Conservation (phyloP, 805 yeast species). For the Starmerella scarabaei region DNA sequence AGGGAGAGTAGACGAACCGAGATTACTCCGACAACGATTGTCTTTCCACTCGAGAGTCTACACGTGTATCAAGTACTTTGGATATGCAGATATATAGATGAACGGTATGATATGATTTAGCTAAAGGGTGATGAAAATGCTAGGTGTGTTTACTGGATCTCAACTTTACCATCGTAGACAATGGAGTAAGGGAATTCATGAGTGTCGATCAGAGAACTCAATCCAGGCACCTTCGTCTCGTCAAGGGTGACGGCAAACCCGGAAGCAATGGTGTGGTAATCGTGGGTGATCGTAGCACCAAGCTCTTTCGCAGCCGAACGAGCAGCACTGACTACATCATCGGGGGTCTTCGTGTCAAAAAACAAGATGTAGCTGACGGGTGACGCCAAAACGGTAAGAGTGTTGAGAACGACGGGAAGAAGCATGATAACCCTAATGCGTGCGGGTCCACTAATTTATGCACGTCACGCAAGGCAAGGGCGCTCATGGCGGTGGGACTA, state of each 20-base stretch:
- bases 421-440: no score
- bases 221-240: constrained; percentile 20
- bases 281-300: constrained; percentile 38
- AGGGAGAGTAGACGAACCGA: no score
- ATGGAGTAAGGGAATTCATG: constrained; percentile 34
- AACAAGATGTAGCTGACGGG: constrained; percentile 22
- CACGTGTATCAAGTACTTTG: no score
- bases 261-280: constrained; percentile 34
- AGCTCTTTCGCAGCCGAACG: constrained; percentile 27
- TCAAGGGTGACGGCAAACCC: constrained; percentile 38
- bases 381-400: neutral
- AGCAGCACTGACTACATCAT: constrained; percentile 26
- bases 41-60: no score
- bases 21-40: no score
- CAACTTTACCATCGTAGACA: constrained; percentile 16
- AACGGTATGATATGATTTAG: neutral
- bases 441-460: no score
- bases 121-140: neutral
- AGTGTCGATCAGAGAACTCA: constrained; percentile 18
- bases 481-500: no score
- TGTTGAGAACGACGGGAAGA: no score
- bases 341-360: constrained; percentile 26
- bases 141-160: neutral
- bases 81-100: neutral
- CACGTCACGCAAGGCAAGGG: no score